These are phyloP conservation scores for Tulasnella calospora DNA, from an alignment of 768 basidiomycete species.

Conservation along the genomic window DNA sequence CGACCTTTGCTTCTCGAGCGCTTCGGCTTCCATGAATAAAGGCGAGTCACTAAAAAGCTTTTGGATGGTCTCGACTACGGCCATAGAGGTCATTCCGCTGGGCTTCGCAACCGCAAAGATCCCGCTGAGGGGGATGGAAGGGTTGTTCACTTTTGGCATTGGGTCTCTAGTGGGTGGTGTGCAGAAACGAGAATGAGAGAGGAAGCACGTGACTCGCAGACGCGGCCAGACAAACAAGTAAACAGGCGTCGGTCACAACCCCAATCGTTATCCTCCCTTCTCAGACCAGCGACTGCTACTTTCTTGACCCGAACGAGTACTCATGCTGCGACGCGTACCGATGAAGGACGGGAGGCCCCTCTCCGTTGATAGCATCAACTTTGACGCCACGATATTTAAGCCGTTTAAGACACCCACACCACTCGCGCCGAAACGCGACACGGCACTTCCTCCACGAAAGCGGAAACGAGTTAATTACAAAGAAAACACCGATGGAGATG, in stretches of 20 bases:
- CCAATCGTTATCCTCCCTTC: neutral
- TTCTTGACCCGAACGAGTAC: neutral
- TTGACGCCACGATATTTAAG: slow-evolving; percentile 37
- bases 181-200: neutral
- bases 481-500: slow-evolving; percentile 47
- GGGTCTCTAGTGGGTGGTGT: neutral
- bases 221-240: neutral
- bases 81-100: slow-evolving; percentile 89
- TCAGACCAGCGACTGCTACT: neutral
- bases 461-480: slow-evolving; percentile 87
- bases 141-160: slow-evolving; percentile 63
- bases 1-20: slow-evolving; percentile 14
- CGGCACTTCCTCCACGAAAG: slow-evolving; percentile 66
- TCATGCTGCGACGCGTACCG: slow-evolving; percentile 19
- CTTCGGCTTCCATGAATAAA: slow-evolving; percentile 53
- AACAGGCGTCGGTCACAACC: neutral
- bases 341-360: slow-evolving; percentile 18
- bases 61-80: slow-evolving; percentile 79
- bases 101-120: slow-evolving; percentile 90
- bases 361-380: neutral
- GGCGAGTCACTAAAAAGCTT: slow-evolving; percentile 68
- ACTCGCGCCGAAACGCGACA: slow-evolving; percentile 41
- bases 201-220: slow-evolving; percentile 2
- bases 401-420: slow-evolving; percentile 74
- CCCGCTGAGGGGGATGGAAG: slow-evolving; percentile 62